phyloP scores from a whole-genome alignment of 345 rosid species.

The Mallotus nudiflorus region DNA sequence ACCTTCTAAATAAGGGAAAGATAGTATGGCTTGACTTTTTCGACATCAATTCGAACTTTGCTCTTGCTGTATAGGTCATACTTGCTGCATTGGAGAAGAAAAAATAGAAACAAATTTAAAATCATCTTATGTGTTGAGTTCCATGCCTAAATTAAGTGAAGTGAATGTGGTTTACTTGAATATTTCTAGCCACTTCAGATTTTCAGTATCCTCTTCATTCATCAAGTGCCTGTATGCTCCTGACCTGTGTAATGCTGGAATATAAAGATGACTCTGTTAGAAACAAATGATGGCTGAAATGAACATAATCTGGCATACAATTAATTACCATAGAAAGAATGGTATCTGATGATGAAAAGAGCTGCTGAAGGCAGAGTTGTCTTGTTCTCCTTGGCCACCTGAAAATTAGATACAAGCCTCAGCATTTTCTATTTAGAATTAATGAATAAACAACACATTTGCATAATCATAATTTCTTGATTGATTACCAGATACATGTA shows the following conservation, averaged over 20 bases:
- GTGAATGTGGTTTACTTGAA: slow-evolving; percentile 37
- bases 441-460: not conserved
- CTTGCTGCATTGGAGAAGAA: slow-evolving; percentile 40
- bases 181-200: slow-evolving; percentile 49
- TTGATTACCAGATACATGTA: slow-evolving; percentile 63
- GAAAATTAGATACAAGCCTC: not conserved
- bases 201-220: slow-evolving; percentile 52
- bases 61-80: slow-evolving; percentile 72
- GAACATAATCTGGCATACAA: no score
- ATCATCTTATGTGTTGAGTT: not conserved
- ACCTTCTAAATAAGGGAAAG: no score
- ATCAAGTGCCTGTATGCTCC: slow-evolving; percentile 47
- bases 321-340: slow-evolving; percentile 58
- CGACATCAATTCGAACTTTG: slow-evolving; percentile 58
- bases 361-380: slow-evolving; percentile 64
- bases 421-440: not conserved
- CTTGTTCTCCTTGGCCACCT: slow-evolving; percentile 62
- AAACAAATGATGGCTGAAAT: no score
- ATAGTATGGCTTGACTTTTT: slow-evolving; percentile 57
- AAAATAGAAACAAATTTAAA: not conserved
- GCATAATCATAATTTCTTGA: not conserved
- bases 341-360: slow-evolving; percentile 69
- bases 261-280: not conserved
- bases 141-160: not conserved
- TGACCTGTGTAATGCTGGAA: slow-evolving; percentile 49